Base-by-base conservation (phyloP, 2,329 filamentous ascomycete species). In the Cryphonectria nitschkei region DNA sequence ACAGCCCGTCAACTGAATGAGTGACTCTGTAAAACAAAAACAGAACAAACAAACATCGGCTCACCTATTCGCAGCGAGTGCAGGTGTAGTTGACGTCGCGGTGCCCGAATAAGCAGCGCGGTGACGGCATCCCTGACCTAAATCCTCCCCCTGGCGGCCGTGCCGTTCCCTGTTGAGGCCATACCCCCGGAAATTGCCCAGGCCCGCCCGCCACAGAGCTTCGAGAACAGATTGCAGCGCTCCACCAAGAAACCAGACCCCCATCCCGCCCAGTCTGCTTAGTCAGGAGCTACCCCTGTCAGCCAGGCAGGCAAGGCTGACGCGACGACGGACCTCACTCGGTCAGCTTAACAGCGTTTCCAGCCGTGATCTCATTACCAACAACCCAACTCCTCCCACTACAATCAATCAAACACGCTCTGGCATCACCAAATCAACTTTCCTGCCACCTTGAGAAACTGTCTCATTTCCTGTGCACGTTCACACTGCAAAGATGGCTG, bases 231-330 rank as follows among this genome's bases (percentile, higher is more conserved):
- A 43, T 39, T 39, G 50, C 50, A 54, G 65, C 37, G n/a, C 65
- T 29, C 29, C 65, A 54, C 50, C 46, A 34, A 50, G n/a, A 50
- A 8, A 50, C 19, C 46, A 50, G 7, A 50, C 46, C 46, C n/a
- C 46, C 46, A 8, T 74, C 69, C 74, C 6, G 39, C 41, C 39
- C 29, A 50, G 29, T 34, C 37, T 72, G 74, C 71, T 76, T 66
- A 75, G 75, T 71, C 70, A 76, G 54, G 65, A 74, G 69, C 70
- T 74, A 64, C 70, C 16, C 66, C 54, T 73, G 60, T 66, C 58
- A 43, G 54, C 69, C 72, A 76, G 77, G 82, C 86, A 87, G 86
- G 86, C 85, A 83, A 85, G 83, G 78, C 81, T 77, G 78, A 81
- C 76, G 77, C 76, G 75, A 68, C 72, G 70, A 68, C 58, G 61